Evolutionary conservation across 192 early-diverging fungal genomes (phyloP).

Genomic region (Coemansia sp.): DNA sequence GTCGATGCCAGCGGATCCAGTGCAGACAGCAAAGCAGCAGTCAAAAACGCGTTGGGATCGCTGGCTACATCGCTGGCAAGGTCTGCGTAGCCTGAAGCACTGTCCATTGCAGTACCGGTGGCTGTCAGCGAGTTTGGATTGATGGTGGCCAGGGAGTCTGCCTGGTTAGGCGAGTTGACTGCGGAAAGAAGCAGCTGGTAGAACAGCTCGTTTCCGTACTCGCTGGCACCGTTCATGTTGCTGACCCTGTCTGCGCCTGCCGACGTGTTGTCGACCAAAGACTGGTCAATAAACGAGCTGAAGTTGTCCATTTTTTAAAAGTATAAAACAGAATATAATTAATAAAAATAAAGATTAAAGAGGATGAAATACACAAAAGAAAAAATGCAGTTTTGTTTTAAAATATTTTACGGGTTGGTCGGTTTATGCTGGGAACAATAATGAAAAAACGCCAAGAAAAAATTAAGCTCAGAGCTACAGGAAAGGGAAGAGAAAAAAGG

Average conservation of each 20-base stretch:
- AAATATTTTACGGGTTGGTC: not conserved
- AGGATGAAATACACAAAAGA: too few species aligned
- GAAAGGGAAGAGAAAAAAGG: not conserved
- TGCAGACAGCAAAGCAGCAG: constrained; percentile 23
- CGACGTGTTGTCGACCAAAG: constrained; percentile 33
- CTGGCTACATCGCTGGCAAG: not conserved
- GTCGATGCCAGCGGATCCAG: constrained; percentile 16
- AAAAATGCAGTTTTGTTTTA: not conserved
- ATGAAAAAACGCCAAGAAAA: not conserved
- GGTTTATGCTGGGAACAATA: not conserved
- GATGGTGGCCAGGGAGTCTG: constrained; percentile 17
- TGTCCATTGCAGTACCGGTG: constrained; percentile 7
- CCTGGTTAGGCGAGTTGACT: constrained; percentile 5
- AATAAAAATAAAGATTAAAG: not conserved
- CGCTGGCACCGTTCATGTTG: not conserved
- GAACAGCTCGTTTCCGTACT: constrained; percentile 28
- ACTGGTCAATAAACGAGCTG: constrained; percentile 45
- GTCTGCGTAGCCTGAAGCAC: constrained; percentile 1
- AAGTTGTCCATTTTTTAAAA: constrained; percentile 19
- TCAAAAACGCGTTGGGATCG: constrained; percentile 17
- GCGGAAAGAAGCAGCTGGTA: constrained; percentile 38
- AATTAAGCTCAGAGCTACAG: not conserved
- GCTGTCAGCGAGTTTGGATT: constrained; percentile 34
- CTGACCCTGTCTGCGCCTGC: constrained; percentile 1
- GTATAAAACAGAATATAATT: not conserved